Evolutionary conservation across 169 alveolate genomes (phyloP).

Genomic region (Amoebophrya sp.): DNA sequence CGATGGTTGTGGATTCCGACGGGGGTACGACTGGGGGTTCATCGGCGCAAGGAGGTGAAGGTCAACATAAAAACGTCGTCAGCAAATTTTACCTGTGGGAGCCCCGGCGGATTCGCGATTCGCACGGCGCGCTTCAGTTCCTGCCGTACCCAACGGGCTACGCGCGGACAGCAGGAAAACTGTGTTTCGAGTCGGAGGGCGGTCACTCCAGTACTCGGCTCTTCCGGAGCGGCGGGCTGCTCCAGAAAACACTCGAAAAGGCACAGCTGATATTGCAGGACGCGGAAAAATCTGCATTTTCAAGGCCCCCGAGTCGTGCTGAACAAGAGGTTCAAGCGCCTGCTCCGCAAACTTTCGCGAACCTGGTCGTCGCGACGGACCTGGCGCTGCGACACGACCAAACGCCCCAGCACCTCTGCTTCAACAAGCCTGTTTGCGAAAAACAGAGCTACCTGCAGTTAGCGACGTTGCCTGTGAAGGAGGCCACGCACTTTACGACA

Average conservation of each 20-base stretch:
- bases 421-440: background rate
- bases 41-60: too few relatives aligned
- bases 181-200: background rate
- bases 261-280: too few relatives aligned
- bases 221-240: background rate
- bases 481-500: background rate
- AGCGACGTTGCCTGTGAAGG: background rate
- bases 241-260: too few relatives aligned
- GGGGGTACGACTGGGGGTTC: background rate
- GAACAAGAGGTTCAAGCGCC: too few relatives aligned
- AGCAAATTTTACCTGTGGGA: background rate
- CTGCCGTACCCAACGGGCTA: background rate
- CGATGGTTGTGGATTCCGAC: background rate
- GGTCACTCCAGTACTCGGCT: background rate
- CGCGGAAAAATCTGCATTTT: too few relatives aligned
- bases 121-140: background rate
- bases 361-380: background rate
- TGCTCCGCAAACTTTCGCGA: too few relatives aligned
- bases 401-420: background rate
- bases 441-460: background rate
- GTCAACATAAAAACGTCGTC: too few relatives aligned
- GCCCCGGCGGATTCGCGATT: background rate
- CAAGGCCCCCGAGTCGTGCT: too few relatives aligned
- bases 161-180: background rate
- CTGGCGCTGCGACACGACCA: background rate